These are phyloP conservation scores for Termitomyces sp. DNA, from an alignment of 768 basidiomycete species.

Conservation along the genomic window DNA sequence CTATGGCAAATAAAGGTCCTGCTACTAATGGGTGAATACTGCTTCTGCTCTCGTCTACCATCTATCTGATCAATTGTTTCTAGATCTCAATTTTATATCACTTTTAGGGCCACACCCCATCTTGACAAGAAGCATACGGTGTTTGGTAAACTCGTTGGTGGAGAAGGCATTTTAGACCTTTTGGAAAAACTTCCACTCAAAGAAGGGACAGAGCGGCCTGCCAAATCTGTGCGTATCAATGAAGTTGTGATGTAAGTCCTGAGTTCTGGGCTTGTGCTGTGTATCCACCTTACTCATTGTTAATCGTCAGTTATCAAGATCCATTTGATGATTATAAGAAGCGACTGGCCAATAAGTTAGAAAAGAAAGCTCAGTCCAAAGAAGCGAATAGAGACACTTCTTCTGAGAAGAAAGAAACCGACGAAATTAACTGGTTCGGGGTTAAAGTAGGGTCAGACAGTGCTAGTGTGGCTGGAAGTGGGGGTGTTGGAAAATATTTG, in stretches of 20 bases:
- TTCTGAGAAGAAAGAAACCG: constrained; percentile 52
- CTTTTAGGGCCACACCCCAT: constrained; percentile 78
- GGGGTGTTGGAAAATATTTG: constrained; percentile 79
- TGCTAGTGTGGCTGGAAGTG: constrained; percentile 23
- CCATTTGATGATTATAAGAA: constrained; percentile 92
- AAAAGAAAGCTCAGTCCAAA: constrained; percentile 41
- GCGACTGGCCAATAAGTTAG: constrained; percentile 74
- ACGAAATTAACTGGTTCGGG: constrained; percentile 84
- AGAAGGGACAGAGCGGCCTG: constrained; percentile 81
- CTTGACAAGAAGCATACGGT: constrained; percentile 94
- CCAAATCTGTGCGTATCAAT: constrained; percentile 80
- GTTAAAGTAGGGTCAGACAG: constrained; percentile 62
- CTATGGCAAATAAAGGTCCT: constrained; percentile 95
- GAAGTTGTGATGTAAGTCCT: constrained; percentile 75
- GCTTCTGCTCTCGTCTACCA: background rate
- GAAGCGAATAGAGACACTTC: constrained; percentile 23
- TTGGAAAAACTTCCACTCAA: constrained; percentile 79
- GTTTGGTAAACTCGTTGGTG: constrained; percentile 95
- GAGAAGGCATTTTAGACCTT: constrained; percentile 82
- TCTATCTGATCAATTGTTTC: background rate
- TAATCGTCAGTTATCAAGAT: constrained; percentile 70
- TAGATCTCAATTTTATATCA: constrained; percentile 92
- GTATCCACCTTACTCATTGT: background rate
- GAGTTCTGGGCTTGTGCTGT: background rate
- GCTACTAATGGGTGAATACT: constrained; percentile 72